A percentile compares a stretch with the other conserved stretches of the same genome.
Evolutionary conservation across 2,329 filamentous ascomycete species (phyloP).

Genomic region (Exophiala alcalophila): DNA sequence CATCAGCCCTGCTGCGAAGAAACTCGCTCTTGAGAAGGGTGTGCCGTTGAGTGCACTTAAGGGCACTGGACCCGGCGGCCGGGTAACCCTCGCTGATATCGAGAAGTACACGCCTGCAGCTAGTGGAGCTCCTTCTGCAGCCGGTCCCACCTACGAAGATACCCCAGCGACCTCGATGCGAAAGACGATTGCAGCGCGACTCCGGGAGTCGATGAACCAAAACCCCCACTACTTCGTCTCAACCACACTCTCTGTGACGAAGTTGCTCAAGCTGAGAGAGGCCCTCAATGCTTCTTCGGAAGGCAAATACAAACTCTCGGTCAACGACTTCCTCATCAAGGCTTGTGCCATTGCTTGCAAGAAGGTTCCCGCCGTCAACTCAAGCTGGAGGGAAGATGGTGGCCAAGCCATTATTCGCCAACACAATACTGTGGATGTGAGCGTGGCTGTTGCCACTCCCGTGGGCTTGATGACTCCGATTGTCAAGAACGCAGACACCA

Average conservation of each 20-base stretch:
- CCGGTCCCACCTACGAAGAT: conserved; percentile 74
- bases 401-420: conserved; percentile 80
- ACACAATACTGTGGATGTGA: conserved; percentile 90
- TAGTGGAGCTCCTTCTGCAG: conserved; percentile 46
- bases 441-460: conserved; percentile 90
- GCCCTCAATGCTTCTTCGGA: conserved; percentile 85
- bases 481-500: conserved; percentile 80
- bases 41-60: conserved; percentile 75
- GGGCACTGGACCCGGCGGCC: conserved; percentile 79
- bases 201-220: conserved; percentile 82
- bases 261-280: conserved; percentile 93
- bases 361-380: conserved; percentile 95
- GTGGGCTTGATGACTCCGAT: conserved; percentile 96
- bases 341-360: conserved; percentile 81
- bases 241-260: conserved; percentile 81
- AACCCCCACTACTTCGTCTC: conserved; percentile 99
- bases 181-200: conserved; percentile 92
- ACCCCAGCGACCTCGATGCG: conserved; percentile 86
- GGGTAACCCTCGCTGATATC: conserved; percentile 87
- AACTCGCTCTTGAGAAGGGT: conserved; percentile 79
- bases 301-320: conserved; percentile 98
- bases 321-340: conserved; percentile 99
- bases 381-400: conserved; percentile 79
- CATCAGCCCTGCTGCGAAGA: conserved; percentile 70
- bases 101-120: conserved; percentile 71